Base-by-base conservation (phyloP, 192 early-diverging fungal species). In the Umbelopsis sp. region DNA sequence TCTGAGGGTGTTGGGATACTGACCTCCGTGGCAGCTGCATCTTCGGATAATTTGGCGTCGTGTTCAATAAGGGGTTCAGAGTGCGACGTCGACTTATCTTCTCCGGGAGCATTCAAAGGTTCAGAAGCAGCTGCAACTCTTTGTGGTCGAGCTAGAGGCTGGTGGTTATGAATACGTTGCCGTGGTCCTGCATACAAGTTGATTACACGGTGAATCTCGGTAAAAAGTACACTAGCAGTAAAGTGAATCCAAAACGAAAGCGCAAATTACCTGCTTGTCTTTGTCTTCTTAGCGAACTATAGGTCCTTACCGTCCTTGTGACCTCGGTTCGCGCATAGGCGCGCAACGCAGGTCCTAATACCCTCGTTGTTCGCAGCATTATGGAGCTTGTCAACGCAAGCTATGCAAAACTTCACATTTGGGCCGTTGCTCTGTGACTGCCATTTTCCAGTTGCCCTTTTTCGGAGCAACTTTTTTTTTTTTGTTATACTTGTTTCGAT, bases 21-120 rank as follows among this genome's bases (percentile, higher is more conserved):
- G n/a, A 77, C 76, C 31, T 45, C 70, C 3, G 45, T 65, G 21
- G 65, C 26, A 11, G 41, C 72, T n/a, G 72, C 50, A 31, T 73
- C 65, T 53, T 32, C 44, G 3, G 44, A 43, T 21, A 72, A 47
- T 21, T 65, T 43, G 29, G 54, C 43, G 29, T 72, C 47, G 20
- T 62, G 56, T 20, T 62, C 29, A 29, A 62, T 16, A 34, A 62
- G 29, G 2, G 56, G 25, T 16, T 12, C 56, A 7, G 26, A 0
- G 12, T 62, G 12, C 17, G 56, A 62, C 34, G 31, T 16, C 14
- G 2, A 21, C 16, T 49, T 62, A 12, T 29, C 29, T n/a, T 29
- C 10, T 29, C 26, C 14, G 12, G 26, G 10, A 26, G 1, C 54
- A 59, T 31, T 0, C 5, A 16, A 5, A 34, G 26, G 11, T 16